A percentile compares a stretch with the other conserved stretches of the same genome.
Evolutionary conservation across 169 alveolate genomes (phyloP).

Genomic region (Prorocentrum cordatum): DNA sequence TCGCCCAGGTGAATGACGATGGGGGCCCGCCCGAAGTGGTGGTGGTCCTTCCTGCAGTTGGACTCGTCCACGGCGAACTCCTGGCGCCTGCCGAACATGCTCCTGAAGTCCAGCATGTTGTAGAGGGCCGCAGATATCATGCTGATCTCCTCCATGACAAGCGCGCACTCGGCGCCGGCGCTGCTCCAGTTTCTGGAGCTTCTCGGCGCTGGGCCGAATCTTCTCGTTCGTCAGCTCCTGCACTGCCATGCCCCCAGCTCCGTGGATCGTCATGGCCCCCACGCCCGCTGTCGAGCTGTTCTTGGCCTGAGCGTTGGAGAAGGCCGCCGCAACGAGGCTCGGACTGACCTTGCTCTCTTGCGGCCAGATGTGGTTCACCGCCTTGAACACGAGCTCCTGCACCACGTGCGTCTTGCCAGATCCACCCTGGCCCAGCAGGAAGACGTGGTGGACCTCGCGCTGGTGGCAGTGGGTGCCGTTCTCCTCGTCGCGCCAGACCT

Average conservation of each 20-base stretch:
- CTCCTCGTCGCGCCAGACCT: too few relatives aligned
- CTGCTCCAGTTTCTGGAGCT: neutral
- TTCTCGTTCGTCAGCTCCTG: neutral
- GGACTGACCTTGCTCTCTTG: neutral
- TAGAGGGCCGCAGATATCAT: neutral
- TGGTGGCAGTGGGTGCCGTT: too few relatives aligned
- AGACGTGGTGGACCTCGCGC: neutral
- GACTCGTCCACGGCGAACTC: neutral
- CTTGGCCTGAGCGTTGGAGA: constrained; percentile 6
- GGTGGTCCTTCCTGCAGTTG: neutral
- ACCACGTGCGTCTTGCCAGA: constrained; percentile 12
- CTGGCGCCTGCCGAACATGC: neutral
- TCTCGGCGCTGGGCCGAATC: neutral
- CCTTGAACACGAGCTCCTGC: neutral
- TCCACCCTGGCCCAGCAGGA: constrained; percentile 8
- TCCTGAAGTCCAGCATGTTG: constrained; percentile 13
- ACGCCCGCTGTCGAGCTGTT: neutral
- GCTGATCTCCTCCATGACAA: neutral
- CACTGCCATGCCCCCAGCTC: neutral
- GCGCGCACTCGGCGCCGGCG: neutral
- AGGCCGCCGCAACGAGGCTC: neutral
- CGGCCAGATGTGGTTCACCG: constrained; percentile 4
- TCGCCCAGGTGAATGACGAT: neutral
- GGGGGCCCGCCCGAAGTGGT: neutral
- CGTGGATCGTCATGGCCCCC: neutral